Base-by-base conservation (phyloP, 2,329 filamentous ascomycete genomes). In the Leptoxyphium fumago region DNA sequence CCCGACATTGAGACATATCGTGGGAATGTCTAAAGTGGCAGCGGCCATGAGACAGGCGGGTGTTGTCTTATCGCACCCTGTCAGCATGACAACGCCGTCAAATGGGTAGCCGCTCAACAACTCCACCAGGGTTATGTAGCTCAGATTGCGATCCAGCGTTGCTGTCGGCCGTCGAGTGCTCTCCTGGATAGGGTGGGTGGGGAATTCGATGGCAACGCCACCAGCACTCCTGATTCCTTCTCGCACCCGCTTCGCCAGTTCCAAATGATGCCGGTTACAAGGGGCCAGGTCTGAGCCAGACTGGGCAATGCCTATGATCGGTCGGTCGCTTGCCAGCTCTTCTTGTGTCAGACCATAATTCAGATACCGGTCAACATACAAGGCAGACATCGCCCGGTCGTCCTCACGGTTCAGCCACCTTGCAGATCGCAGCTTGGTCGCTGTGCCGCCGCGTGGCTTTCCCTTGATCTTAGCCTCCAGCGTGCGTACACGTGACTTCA, bases 101-200 rank as follows among this genome's bases (percentile, higher is more conserved):
- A 59, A 57, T 1, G 55, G 56, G 38, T 59, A 59, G 10, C 50
- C 55, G 40, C 56, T 55, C 8, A 59, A 41, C 21, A 59, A 42
- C 26, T 59, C 56, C 8, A 59, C 56, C n/a, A 59, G 46, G 0
- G 48, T 49, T 17, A 59, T 36, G 43, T 57, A 59, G 30, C 47
- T 52, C 32, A 59, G 28, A 38, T 59, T 59, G 2, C 56, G 49
- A 43, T 57, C 56, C 21, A 59, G 36, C 2, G 56, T 59, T 0
- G 56, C 56, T 11, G 56, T 59, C 4, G 56, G 56, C 15, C 56
- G 32, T 10, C 56, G 36, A 2, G 54, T 50, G 36, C 46, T 52
- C 44, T 59, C 56, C 41, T 59, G 56, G 10, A 59, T 59, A 1
- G 56, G 56, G 46, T 59, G 56, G 6, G 55, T 57, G 2, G 56